Conservation (phyloP, 2,329 filamentous ascomycete species). For the Aspergillus versicolor region DNA sequence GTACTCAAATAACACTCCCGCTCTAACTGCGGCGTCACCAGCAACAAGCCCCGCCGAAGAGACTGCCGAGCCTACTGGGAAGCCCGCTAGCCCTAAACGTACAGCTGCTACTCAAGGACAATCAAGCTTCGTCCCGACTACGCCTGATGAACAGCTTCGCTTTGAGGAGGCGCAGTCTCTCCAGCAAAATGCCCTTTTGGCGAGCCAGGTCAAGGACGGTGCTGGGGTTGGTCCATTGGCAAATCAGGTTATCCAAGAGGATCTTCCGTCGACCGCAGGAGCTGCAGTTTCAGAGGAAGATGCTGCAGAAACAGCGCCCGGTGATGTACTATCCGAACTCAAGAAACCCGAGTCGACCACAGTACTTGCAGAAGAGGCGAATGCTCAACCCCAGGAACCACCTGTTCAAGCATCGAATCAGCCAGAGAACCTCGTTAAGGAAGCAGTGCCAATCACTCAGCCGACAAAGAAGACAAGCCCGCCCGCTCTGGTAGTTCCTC, state of each 20-base stretch:
- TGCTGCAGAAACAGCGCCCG: conserved; percentile 11
- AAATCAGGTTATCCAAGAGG: conserved; percentile 30
- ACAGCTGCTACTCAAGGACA: conserved; percentile 24
- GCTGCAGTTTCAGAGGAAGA: conserved; percentile 21
- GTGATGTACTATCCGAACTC: conserved; percentile 10
- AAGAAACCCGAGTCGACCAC: conserved; percentile 16
- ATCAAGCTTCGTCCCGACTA: conserved; percentile 43
- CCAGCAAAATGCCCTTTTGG: conserved; percentile 22
- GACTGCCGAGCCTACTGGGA: conserved; percentile 38
- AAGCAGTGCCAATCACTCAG: conserved; percentile 15
- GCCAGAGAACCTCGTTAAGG: conserved; percentile 15
- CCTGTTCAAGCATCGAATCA: conserved; percentile 14
- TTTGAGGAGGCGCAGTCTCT: conserved; percentile 54
- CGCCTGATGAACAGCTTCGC: conserved; percentile 60
- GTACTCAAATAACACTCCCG: conserved; percentile 71
- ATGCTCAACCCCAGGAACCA: conserved; percentile 16
- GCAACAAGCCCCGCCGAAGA: conserved; percentile 75
- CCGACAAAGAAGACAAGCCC: conserved; percentile 28
- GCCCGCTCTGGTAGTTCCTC: conserved; percentile 25
- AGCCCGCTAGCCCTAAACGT: conserved; percentile 38
- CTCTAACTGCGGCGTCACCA: conserved; percentile 65
- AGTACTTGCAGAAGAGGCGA: conserved; percentile 12
- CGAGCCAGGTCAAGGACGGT: conserved; percentile 22
- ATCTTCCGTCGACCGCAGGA: conserved; percentile 15
- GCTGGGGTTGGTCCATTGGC: conserved; percentile 15